A percentile compares a stretch with the other conserved stretches of the same genome.
phyloP scores from a whole-genome alignment of 2,329 filamentous ascomycete species.

The Pseudocercospora fijiensis region DNA sequence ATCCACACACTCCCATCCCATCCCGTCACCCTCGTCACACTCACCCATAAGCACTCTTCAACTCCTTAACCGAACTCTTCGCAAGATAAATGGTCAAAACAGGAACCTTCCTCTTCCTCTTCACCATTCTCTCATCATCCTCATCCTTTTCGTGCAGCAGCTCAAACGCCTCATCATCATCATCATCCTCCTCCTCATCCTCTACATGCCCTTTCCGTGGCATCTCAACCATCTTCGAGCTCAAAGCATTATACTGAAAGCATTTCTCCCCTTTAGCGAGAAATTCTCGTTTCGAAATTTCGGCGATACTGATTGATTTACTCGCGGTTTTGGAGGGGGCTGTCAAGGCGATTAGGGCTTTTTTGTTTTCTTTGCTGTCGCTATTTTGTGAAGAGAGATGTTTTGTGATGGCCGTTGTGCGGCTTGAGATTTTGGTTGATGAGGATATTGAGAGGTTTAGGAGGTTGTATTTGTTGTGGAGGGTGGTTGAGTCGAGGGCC shows the following conservation, averaged over 20 bases:
- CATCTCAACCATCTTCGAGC: constrained; percentile 30
- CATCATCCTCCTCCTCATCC: constrained; percentile 29
- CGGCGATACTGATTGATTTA: constrained; percentile 68
- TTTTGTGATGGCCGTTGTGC: constrained; percentile 31
- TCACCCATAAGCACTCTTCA: constrained; percentile 52
- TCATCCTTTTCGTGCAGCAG: constrained; percentile 33
- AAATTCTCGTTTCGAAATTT: constrained; percentile 53
- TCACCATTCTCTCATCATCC: constrained; percentile 52
- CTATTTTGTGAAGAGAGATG: constrained; percentile 21
- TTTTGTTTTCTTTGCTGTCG: constrained; percentile 24
- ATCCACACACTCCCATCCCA: no score
- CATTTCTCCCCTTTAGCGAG: constrained; percentile 48
- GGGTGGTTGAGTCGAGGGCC: constrained; percentile 22
- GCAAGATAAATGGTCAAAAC: constrained; percentile 64
- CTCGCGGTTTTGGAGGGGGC: constrained; percentile 47
- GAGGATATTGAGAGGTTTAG: constrained; percentile 31
- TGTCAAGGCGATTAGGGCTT: constrained; percentile 43
- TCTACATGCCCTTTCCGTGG: constrained; percentile 16
- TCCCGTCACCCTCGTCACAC: constrained; percentile 1
- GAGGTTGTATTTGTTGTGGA: constrained; percentile 28
- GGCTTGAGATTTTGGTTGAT: constrained; percentile 35
- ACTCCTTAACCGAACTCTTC: constrained; percentile 53
- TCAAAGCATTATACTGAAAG: constrained; percentile 41
- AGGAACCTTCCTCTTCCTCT: constrained; percentile 51
- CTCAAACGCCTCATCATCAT: constrained; percentile 34